Evolutionary conservation across 805 yeast genomes (phyloP), one percentile per base, ranked within the genome.

Genomic region (Wickerhamiella cacticola): DNA sequence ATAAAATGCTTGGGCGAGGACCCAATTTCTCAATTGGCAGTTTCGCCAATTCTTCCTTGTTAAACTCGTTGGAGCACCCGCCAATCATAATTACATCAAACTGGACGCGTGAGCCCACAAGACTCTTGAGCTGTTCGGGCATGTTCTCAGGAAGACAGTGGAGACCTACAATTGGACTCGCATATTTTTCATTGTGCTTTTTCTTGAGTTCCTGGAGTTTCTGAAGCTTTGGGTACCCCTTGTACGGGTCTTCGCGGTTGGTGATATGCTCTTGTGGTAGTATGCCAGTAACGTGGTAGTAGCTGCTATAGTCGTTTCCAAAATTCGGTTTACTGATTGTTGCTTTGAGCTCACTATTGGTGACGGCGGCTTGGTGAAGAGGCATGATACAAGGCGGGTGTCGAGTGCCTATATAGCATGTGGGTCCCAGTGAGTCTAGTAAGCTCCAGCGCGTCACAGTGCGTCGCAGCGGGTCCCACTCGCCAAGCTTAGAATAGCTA

Each of bases 81-180:
- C 95, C 94, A 48, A 88, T 77, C 94, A 89, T 85, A 12, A 89
- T 82, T 9, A 86, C 94, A 60, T 88, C 96, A 63, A 88, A 89
- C 51, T 75, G 76, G 33, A 83, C 58, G 6, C 73, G 75, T 16
- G 67, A 67, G 15, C 65, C 62, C 26, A 77, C 75, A 94, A 95
- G 82, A 18, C 62, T 59, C 49, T 74, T 71, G 49, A 88, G 65
- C 0, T 73, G 71, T 1, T 73, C 72, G 5, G 76, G 68, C 62
- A 86, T 78, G 46, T 74, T 66, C 26, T 72, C 71, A 9, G 68
- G 67, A 13, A 67, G 63, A 2, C 75, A 73, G 40, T 81, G 68
- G 7, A 72, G 69, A 0, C 95, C 95, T 56, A 72, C 81, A 0
- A 94, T 83, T 24, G 68, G 71, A 1, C 76, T 67, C 0, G 84